Percentiles rank a stretch among this genome's conserved stretches.
phyloP scores from a whole-genome alignment of 2,329 filamentous ascomycete species.

The Chaetomium sp. region DNA sequence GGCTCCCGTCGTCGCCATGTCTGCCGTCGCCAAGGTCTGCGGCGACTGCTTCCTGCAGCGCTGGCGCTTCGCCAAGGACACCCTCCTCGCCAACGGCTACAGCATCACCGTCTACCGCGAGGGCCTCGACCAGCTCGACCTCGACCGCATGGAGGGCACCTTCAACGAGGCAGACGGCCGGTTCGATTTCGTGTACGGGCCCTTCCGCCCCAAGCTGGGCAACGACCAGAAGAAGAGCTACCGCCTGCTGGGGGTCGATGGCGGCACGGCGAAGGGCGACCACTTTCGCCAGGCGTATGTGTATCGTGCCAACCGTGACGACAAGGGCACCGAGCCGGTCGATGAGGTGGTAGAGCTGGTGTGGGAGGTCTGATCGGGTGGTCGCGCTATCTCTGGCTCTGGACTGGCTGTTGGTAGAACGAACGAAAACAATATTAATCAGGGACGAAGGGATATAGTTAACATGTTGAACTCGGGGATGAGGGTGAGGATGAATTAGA shows the following conservation, averaged over 20 bases:
- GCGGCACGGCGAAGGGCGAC: neutral
- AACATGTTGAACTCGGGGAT: neutral
- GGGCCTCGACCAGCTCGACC: constrained; percentile 43
- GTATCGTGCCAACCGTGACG: constrained; percentile 45
- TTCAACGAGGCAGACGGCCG: constrained; percentile 48
- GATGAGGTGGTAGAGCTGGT: constrained; percentile 54
- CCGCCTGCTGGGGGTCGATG: constrained; percentile 46
- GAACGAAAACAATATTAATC: neutral
- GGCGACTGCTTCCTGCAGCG: constrained; percentile 62
- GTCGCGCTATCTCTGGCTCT: too few species aligned
- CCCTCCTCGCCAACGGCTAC: constrained; percentile 61
- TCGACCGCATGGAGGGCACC: constrained; percentile 55
- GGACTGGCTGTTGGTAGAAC: too few species aligned
- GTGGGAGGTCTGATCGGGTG: constrained; percentile 41
- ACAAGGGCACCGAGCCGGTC: constrained; percentile 45
- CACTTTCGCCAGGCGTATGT: constrained; percentile 59
- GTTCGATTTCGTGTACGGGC: constrained; percentile 58
- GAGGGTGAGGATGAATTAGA: neutral
- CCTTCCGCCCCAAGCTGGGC: constrained; percentile 46
- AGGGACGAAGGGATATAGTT: neutral
- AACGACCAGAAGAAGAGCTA: constrained; percentile 55
- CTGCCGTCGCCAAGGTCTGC: constrained; percentile 53
- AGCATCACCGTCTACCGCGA: constrained; percentile 54
- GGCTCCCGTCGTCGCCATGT: constrained; percentile 53
- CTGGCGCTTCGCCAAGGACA: constrained; percentile 51